These are phyloP conservation scores for Artemisia tridentata DNA, from an alignment of 129 eudicot genomes.

Conservation along the genomic window DNA sequence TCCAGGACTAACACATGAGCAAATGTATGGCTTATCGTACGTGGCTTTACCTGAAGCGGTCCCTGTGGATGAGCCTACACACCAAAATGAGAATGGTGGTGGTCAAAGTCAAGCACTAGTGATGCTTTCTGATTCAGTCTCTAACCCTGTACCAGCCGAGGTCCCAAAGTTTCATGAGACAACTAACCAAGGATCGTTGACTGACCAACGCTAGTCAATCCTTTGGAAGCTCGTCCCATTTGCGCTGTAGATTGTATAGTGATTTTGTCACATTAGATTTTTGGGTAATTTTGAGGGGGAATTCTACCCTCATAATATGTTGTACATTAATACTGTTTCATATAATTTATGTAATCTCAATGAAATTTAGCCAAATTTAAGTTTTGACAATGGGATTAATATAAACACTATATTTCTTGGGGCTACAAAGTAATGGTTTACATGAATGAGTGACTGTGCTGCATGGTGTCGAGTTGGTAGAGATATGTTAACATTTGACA, in stretches of 20 bases:
- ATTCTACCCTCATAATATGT: slow-evolving; percentile 16
- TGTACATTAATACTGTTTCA: slow-evolving; percentile 19
- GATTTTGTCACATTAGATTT: slow-evolving; percentile 19
- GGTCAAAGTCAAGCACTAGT: slow-evolving; percentile 40
- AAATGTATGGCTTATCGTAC: slow-evolving; percentile 67
- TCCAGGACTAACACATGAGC: slow-evolving; percentile 81
- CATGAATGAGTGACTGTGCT: too few relatives aligned
- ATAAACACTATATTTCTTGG: too few relatives aligned
- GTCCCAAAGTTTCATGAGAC: not conserved
- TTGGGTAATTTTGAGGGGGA: not conserved
- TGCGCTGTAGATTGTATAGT: slow-evolving; percentile 16
- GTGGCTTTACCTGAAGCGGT: slow-evolving; percentile 38
- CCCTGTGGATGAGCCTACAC: slow-evolving; percentile 34
- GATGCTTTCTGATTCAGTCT: slow-evolving; percentile 30
- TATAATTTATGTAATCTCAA: not conserved
- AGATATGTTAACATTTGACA: too few relatives aligned
- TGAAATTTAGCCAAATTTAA: slow-evolving; percentile 8
- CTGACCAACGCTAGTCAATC: slow-evolving; percentile 6
- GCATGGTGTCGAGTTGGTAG: too few relatives aligned
- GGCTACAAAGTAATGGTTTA: too few relatives aligned
- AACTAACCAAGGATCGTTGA: slow-evolving; percentile 10
- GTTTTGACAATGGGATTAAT: not conserved
- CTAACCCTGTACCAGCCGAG: slow-evolving; percentile 14
- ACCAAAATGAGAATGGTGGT: slow-evolving; percentile 21
- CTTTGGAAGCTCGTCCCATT: not conserved